phyloP scores from a whole-genome alignment of 345 rosid genomes.

The Moricandia arvensis region DNA sequence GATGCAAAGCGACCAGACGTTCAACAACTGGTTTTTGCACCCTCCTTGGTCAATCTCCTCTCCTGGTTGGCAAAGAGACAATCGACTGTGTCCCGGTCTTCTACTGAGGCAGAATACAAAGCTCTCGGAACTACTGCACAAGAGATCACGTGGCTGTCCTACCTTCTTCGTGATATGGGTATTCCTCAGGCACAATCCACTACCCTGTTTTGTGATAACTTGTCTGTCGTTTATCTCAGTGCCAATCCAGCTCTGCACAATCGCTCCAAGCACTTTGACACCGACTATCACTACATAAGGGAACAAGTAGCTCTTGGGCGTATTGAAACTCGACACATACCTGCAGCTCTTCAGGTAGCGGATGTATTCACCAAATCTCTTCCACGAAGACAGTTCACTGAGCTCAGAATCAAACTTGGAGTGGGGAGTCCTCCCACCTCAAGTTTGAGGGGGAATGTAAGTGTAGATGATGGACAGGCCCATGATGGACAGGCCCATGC shows the following conservation, averaged over 20 bases:
- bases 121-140: no score
- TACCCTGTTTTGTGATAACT: neutral
- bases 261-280: neutral
- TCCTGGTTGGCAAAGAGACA: no score
- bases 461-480: no score
- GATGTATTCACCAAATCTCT: neutral
- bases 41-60: no score
- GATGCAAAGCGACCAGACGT: no score
- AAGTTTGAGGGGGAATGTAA: neutral
- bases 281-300: neutral
- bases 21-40: no score
- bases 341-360: neutral
- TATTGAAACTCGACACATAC: neutral
- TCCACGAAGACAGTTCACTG: neutral
- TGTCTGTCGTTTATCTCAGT: neutral
- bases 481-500: no score
- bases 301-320: neutral
- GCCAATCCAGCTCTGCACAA: neutral
- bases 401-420: neutral
- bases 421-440: neutral
- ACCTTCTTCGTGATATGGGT: no score
- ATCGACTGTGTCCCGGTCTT: no score
- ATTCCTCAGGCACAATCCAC: no score
- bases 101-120: no score
- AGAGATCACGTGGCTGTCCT: no score